Evolutionary conservation across 306 rosid species (phyloP).

Genomic region (Heteromeles arbutifolia): DNA sequence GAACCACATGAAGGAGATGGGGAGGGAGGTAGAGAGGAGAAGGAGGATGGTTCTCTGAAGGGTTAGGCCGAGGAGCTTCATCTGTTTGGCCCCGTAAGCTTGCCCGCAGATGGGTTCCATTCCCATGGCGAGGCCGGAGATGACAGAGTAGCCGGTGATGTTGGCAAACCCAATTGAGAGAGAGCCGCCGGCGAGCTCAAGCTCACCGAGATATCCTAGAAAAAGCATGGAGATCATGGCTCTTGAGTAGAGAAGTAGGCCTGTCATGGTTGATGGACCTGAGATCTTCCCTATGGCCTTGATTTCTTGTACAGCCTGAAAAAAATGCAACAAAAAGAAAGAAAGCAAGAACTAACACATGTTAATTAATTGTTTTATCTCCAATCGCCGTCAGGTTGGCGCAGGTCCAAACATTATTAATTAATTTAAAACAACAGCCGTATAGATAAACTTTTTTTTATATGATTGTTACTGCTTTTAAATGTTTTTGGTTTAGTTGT

Average conservation of each 20-base stretch:
- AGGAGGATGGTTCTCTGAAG: constrained; percentile 82
- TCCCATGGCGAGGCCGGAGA: constrained; percentile 96
- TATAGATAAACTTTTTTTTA: too few relatives aligned
- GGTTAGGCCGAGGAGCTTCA: constrained; percentile 69
- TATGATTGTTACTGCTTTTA: neutral
- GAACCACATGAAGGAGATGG: constrained; percentile 73
- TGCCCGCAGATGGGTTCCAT: constrained; percentile 99
- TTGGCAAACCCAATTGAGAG: constrained; percentile 91
- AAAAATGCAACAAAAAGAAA: neutral
- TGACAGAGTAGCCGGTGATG: constrained; percentile 95
- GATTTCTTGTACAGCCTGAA: constrained; percentile 72
- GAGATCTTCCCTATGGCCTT: constrained; percentile 81
- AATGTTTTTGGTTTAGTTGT: neutral
- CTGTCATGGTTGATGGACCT: constrained; percentile 72
- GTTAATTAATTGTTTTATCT: neutral
- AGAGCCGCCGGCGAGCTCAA: constrained; percentile 86
- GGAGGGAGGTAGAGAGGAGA: constrained; percentile 64
- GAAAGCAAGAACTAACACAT: neutral
- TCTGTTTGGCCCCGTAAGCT: constrained; percentile 81
- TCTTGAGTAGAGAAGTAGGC: constrained; percentile 65
- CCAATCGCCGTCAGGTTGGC: neutral
- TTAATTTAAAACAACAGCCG: neutral
- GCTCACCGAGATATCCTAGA: constrained; percentile 85
- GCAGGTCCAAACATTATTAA: neutral
- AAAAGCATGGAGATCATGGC: constrained; percentile 99